These are phyloP conservation scores for Amanita exitialis DNA, from an alignment of 768 basidiomycete genomes.

Conservation along the genomic window DNA sequence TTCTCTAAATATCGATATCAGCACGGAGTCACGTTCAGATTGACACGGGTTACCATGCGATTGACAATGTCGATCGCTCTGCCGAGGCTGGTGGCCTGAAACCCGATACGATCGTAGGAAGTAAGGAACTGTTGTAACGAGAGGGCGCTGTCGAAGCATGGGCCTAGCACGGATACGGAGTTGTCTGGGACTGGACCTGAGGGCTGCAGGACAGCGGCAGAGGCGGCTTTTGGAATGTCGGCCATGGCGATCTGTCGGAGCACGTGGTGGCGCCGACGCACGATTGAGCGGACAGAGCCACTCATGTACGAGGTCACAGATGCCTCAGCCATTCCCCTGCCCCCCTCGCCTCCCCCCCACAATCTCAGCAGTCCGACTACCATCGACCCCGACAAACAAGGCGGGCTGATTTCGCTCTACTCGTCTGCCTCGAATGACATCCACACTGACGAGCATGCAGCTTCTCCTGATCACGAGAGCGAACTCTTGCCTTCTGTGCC, in stretches of 20 bases:
- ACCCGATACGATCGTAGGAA: conserved; percentile 87
- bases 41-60: conserved; percentile 57
- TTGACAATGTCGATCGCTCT: conserved; percentile 86
- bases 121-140: conserved; percentile 61
- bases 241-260: neutral
- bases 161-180: conserved; percentile 72
- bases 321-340: conserved; percentile 2
- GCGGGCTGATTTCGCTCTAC: neutral
- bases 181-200: conserved; percentile 62
- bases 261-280: neutral
- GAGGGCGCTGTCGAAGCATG: conserved; percentile 66
- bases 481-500: neutral
- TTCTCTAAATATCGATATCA: conserved; percentile 39
- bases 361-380: neutral
- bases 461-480: neutral
- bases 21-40: neutral
- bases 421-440: neutral
- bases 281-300: neutral
- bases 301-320: conserved; percentile 4
- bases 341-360: conserved; percentile 3
- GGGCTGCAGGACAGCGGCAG: conserved; percentile 68
- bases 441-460: neutral
- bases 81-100: conserved; percentile 92
- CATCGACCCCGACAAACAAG: neutral
- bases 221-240: conserved; percentile 43